A percentile compares a stretch with the other conserved stretches of the same genome.
These are phyloP conservation scores for Russula vinacea DNA, from an alignment of 768 basidiomycete species.

Conservation along the genomic window DNA sequence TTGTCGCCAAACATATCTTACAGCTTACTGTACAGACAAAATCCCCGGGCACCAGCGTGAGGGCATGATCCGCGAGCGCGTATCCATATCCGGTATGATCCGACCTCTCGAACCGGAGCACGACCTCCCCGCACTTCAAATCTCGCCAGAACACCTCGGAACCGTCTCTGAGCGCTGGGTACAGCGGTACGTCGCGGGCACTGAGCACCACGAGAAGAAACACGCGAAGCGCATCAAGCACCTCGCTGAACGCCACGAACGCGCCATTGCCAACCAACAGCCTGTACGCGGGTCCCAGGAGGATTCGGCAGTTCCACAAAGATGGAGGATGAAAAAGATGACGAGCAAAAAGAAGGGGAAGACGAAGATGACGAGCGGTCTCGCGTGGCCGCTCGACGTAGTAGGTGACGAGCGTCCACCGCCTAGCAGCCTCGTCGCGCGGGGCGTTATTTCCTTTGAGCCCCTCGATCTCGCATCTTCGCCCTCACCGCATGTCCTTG, in stretches of 20 bases:
- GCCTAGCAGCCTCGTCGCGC: slow-evolving; percentile 83
- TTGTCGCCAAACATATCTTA: neutral
- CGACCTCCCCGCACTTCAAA: slow-evolving; percentile 61
- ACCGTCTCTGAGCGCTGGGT: slow-evolving; percentile 68
- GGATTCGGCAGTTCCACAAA: slow-evolving; percentile 36
- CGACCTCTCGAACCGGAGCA: slow-evolving; percentile 71
- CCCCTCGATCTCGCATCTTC: slow-evolving; percentile 55
- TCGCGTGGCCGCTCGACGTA: slow-evolving; percentile 81
- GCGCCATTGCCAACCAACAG: slow-evolving; percentile 48
- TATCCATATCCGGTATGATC: slow-evolving; percentile 72
- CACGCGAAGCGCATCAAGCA: slow-evolving; percentile 52
- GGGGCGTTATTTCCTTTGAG: slow-evolving; percentile 73
- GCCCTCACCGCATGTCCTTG: no score
- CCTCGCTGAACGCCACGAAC: slow-evolving; percentile 64
- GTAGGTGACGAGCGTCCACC: slow-evolving; percentile 76
- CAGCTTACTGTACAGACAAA: slow-evolving; percentile 31
- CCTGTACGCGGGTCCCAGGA: neutral
- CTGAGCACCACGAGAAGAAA: slow-evolving; percentile 60
- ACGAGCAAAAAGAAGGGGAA: no score
- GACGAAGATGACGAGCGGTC: slow-evolving; percentile 32
- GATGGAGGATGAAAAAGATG: slow-evolving; percentile 44
- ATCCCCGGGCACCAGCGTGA: slow-evolving; percentile 37
- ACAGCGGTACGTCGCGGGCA: slow-evolving; percentile 69
- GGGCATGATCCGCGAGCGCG: slow-evolving; percentile 88
- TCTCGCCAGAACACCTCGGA: slow-evolving; percentile 67